Evolutionary conservation across 2,329 filamentous ascomycete species (phyloP).

Genomic region (Verticillium nonalfalfae): DNA sequence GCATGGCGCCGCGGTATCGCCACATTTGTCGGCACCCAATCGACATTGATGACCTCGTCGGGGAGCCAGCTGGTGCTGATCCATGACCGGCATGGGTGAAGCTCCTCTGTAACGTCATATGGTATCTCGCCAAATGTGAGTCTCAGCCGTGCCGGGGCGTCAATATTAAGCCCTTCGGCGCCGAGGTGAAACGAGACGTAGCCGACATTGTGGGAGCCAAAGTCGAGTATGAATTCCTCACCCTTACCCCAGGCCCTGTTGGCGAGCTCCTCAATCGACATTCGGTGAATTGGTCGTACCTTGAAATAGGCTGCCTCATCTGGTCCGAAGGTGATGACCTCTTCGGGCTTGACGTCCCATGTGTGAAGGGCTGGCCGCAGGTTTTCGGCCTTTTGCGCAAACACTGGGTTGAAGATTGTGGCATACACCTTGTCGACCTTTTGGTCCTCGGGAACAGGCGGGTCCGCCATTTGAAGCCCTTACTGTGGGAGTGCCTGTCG

Average conservation of each 20-base stretch:
- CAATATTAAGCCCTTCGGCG: conserved; percentile 21
- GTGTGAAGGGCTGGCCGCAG: background rate
- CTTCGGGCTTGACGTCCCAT: background rate
- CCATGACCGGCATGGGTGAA: conserved; percentile 26
- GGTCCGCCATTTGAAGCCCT: background rate
- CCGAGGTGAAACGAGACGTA: conserved; percentile 20
- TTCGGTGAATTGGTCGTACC: background rate
- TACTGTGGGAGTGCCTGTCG: too few relatives aligned
- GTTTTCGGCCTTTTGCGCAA: background rate
- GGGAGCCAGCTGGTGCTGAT: conserved; percentile 30
- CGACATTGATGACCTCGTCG: conserved; percentile 26
- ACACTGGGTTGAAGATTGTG: background rate
- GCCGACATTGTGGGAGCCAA: conserved; percentile 24
- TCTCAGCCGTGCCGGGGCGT: conserved; percentile 25
- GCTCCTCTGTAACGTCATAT: conserved; percentile 24
- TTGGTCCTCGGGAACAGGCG: background rate
- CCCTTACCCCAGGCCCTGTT: conserved; percentile 16
- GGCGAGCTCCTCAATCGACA: conserved; percentile 9
- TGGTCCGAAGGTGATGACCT: background rate
- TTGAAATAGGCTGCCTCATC: background rate
- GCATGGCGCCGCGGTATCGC: conserved; percentile 21
- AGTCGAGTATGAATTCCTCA: conserved; percentile 23
- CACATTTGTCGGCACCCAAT: conserved; percentile 21
- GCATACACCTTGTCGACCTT: background rate
- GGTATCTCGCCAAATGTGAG: conserved; percentile 29